Conservation (phyloP, 495 filamentous ascomycete species). For the Pyrenopolyporus hunteri region DNA sequence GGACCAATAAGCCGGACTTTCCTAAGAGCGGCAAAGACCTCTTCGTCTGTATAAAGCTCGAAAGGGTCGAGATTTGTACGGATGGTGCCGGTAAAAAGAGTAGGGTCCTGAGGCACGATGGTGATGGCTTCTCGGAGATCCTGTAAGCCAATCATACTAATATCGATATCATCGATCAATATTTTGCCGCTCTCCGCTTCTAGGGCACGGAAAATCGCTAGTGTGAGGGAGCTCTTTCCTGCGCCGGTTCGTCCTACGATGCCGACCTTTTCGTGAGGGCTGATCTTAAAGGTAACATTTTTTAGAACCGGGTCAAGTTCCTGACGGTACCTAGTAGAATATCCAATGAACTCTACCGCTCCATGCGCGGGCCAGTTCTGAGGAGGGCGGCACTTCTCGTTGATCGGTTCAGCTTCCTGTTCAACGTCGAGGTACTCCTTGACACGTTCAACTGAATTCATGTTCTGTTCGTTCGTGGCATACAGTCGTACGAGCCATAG, state of each 20-base stretch:
- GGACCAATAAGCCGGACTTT: conserved; percentile 88
- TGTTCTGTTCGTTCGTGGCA: conserved; percentile 94
- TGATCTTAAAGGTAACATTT: conserved; percentile 83
- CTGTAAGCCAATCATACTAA: conserved; percentile 83
- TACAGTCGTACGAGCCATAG: conserved; percentile 98
- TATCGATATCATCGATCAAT: conserved; percentile 87
- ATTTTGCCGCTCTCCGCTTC: conserved; percentile 93
- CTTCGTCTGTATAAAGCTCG: conserved; percentile 83
- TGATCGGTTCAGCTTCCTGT: conserved; percentile 82
- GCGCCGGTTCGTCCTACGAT: conserved; percentile 97
- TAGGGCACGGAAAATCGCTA: conserved; percentile 96
- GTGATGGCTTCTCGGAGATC: conserved; percentile 94
- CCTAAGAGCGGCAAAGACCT: conserved; percentile 85
- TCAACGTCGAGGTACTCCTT: conserved; percentile 97
- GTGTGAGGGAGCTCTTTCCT: conserved; percentile 93
- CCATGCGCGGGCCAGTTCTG: conserved; percentile 86
- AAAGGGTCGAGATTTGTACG: conserved; percentile 97
- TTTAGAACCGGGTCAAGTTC: conserved; percentile 88
- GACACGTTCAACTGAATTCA: conserved; percentile 99
- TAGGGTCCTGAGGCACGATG: conserved; percentile 98
- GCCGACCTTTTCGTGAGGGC: conserved; percentile 88
- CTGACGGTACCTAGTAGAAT: conserved; percentile 84
- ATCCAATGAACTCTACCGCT: conserved; percentile 82
- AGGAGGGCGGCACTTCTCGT: conserved; percentile 77
- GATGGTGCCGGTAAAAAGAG: conserved; percentile 94